Evolutionary conservation across 345 rosid genomes (phyloP).

Genomic region (Citrus trifoliata): DNA sequence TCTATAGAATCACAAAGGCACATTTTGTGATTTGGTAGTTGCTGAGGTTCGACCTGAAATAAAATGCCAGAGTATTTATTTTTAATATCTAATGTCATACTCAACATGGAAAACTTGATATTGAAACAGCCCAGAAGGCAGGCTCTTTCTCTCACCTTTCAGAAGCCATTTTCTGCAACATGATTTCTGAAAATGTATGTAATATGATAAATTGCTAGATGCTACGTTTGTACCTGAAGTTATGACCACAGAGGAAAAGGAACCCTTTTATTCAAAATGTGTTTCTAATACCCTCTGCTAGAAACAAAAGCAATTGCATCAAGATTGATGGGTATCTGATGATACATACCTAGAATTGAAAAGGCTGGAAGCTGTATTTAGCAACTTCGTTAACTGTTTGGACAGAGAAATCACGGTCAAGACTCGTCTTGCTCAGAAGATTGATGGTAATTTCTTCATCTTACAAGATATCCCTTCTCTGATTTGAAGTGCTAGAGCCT

Average conservation of each 20-base stretch:
- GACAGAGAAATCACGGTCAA: constrained; percentile 6
- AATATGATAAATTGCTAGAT: background rate
- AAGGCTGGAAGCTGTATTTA: constrained; percentile 20
- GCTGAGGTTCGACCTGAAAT: background rate
- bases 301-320: background rate
- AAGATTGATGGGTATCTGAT: background rate
- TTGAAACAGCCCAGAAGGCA: background rate
- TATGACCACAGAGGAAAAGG: background rate
- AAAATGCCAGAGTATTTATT: background rate
- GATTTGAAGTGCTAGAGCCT: background rate
- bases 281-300: background rate
- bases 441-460: constrained; percentile 16
- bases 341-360: constrained; percentile 26
- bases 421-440: background rate
- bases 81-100: no score
- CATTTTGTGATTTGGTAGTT: background rate
- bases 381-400: background rate
- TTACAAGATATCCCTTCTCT: background rate
- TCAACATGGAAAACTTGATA: no score
- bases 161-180: background rate
- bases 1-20: background rate
- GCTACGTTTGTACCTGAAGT: background rate
- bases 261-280: background rate
- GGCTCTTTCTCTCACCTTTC: background rate
- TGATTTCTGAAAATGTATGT: background rate